These are phyloP conservation scores for Botryotinia narcissicola DNA, from an alignment of 2,329 filamentous ascomycete genomes.

Conservation along the genomic window DNA sequence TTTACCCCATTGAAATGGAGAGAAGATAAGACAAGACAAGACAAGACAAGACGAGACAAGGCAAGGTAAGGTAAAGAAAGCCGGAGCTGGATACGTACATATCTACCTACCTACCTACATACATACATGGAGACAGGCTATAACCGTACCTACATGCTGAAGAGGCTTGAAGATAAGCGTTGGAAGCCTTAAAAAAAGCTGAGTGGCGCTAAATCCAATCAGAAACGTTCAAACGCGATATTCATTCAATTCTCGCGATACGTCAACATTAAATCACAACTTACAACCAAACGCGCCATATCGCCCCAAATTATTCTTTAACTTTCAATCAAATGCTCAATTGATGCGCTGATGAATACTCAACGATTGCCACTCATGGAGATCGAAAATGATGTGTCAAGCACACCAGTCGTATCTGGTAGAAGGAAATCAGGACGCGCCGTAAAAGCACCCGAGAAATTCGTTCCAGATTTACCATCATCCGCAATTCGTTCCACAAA, in stretches of 20 bases:
- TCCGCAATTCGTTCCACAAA: conserved; percentile 42
- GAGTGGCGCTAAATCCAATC: conserved; percentile 19
- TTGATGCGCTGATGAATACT: conserved; percentile 42
- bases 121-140: neutral
- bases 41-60: neutral
- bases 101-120: no score
- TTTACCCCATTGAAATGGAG: neutral
- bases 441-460: conserved; percentile 59
- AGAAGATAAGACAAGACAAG: neutral
- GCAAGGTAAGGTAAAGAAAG: neutral
- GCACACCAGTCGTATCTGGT: conserved; percentile 49
- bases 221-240: conserved; percentile 19
- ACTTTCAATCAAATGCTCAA: conserved; percentile 6
- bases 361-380: conserved; percentile 50
- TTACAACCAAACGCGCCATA: neutral
- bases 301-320: neutral
- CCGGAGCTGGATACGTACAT: neutral
- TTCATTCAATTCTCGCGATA: conserved; percentile 11
- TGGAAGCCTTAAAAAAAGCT: conserved; percentile 7
- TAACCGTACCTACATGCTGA: neutral
- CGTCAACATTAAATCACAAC: conserved; percentile 12
- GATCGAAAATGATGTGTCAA: conserved; percentile 53
- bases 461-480: conserved; percentile 48
- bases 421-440: conserved; percentile 69
- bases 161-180: neutral